phyloP scores from a whole-genome alignment of 345 rosid species.

The Erysimum cheiranthoides region DNA sequence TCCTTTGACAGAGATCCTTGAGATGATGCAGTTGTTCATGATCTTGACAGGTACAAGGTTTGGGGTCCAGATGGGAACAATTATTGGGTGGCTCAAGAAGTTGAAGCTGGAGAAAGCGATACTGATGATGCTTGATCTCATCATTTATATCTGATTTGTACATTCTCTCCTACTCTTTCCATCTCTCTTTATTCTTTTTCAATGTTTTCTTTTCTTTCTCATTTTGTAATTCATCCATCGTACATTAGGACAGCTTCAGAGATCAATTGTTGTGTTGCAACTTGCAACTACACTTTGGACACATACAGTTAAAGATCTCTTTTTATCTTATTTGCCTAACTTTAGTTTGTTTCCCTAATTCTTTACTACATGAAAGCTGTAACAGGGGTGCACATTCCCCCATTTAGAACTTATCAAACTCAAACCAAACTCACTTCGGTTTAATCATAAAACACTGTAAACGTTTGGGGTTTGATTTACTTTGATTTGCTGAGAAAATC shows the following conservation, averaged over 20 bases:
- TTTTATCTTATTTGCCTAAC: slow-evolving; percentile 19
- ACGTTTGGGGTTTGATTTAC: not conserved
- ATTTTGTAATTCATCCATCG: slow-evolving; percentile 30
- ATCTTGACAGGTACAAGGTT: slow-evolving; percentile 63
- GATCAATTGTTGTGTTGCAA: slow-evolving; percentile 28
- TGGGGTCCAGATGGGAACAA: slow-evolving; percentile 64
- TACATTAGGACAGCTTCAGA: slow-evolving; percentile 23
- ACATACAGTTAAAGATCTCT: slow-evolving; percentile 23
- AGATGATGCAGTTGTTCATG: slow-evolving; percentile 55
- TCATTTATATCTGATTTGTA: slow-evolving; percentile 38
- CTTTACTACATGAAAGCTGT: slow-evolving; percentile 4
- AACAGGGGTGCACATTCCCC: slow-evolving; percentile 2
- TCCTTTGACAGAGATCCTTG: slow-evolving; percentile 12
- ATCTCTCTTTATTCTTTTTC: slow-evolving; percentile 23
- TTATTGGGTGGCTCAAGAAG: slow-evolving; percentile 68
- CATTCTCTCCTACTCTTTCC: slow-evolving; percentile 23
- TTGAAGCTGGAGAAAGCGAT: slow-evolving; percentile 80
- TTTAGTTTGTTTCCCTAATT: slow-evolving; percentile 9
- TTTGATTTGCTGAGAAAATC: not conserved
- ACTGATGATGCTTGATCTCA: slow-evolving; percentile 76
- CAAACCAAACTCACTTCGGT: not conserved
- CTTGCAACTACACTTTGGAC: slow-evolving; percentile 30
- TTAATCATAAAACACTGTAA: not conserved
- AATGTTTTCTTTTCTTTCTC: not conserved
- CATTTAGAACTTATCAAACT: not conserved